These are phyloP conservation scores for Astragalus membranaceus DNA, from an alignment of 306 rosid species.

Conservation along the genomic window DNA sequence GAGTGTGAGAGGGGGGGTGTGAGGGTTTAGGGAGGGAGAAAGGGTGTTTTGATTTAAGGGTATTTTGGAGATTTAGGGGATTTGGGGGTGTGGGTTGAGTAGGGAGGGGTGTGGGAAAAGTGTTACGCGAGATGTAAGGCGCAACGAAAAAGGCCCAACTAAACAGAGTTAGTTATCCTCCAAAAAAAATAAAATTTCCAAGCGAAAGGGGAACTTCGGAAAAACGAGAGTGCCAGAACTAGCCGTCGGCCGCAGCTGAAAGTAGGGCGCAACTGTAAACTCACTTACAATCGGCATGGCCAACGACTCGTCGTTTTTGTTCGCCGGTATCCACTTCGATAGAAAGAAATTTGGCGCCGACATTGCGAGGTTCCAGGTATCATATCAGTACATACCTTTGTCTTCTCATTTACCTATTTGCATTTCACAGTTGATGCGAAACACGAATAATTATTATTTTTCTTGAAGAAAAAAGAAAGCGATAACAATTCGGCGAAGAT, in stretches of 20 bases:
- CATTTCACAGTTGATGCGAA: neutral
- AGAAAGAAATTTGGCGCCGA: conserved; percentile 63
- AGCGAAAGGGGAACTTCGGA: neutral
- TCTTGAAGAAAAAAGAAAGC: conserved; percentile 31
- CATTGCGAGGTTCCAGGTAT: conserved; percentile 69
- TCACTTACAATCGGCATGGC: conserved; percentile 34
- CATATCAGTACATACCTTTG: neutral
- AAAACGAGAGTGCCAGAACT: neutral
- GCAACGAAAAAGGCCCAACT: too few relatives aligned
- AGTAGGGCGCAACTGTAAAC: neutral
- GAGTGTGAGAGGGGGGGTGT: too few relatives aligned
- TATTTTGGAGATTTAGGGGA: too few relatives aligned
- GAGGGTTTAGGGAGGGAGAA: too few relatives aligned
- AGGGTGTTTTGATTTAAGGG: too few relatives aligned
- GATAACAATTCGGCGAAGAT: conserved; percentile 35
- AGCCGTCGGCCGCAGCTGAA: neutral
- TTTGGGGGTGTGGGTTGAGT: too few relatives aligned
- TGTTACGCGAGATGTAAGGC: too few relatives aligned
- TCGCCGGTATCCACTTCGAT: conserved; percentile 71
- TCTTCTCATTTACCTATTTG: neutral
- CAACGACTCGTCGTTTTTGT: conserved; percentile 61
- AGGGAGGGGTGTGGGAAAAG: too few relatives aligned
- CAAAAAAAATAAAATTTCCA: too few relatives aligned
- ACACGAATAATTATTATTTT: neutral
- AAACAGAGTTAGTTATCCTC: neutral